Evolutionary conservation across 495 filamentous ascomycete species (phyloP).

Genomic region (Penicillium canescens): DNA sequence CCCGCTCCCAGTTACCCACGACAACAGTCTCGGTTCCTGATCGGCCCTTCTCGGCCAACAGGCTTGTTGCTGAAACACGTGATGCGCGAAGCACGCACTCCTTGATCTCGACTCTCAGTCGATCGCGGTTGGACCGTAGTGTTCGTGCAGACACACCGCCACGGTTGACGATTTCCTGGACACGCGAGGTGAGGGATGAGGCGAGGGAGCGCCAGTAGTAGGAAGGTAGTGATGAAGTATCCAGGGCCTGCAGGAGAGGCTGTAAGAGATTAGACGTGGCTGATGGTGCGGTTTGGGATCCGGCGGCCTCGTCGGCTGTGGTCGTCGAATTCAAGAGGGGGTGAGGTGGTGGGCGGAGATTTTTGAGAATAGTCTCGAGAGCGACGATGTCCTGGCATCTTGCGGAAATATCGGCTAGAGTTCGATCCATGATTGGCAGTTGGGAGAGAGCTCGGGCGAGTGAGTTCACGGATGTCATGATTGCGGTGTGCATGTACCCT

Average conservation of each 20-base stretch:
- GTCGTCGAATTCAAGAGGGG: slow-evolving; percentile 50
- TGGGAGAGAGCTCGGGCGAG: slow-evolving; percentile 73
- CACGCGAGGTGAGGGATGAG: slow-evolving; percentile 69
- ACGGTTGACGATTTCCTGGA: slow-evolving; percentile 77
- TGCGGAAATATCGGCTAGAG: slow-evolving; percentile 76
- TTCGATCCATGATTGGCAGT: slow-evolving; percentile 78
- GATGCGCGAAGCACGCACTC: slow-evolving; percentile 80
- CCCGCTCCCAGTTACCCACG: slow-evolving; percentile 76
- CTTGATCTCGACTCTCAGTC: slow-evolving; percentile 72
- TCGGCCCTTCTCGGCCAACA: slow-evolving; percentile 41
- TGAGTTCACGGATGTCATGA: slow-evolving; percentile 71
- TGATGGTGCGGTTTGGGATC: slow-evolving; percentile 6
- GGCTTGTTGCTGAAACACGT: slow-evolving; percentile 55
- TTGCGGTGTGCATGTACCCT: slow-evolving; percentile 72
- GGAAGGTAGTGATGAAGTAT: slow-evolving; percentile 82
- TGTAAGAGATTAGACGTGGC: slow-evolving; percentile 61
- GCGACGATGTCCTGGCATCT: slow-evolving; percentile 90
- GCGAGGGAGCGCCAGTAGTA: slow-evolving; percentile 92
- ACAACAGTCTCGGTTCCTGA: slow-evolving; percentile 36
- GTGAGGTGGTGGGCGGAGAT: slow-evolving; percentile 63
- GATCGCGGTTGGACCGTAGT: slow-evolving; percentile 71
- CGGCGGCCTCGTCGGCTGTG: slow-evolving; percentile 5
- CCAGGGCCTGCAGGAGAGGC: slow-evolving; percentile 73
- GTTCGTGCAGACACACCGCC: slow-evolving; percentile 84
- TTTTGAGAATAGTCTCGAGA: slow-evolving; percentile 74